Evolutionary conservation across 129 eudicot genomes (phyloP).

Genomic region (Centrapalus pauciflorus): DNA sequence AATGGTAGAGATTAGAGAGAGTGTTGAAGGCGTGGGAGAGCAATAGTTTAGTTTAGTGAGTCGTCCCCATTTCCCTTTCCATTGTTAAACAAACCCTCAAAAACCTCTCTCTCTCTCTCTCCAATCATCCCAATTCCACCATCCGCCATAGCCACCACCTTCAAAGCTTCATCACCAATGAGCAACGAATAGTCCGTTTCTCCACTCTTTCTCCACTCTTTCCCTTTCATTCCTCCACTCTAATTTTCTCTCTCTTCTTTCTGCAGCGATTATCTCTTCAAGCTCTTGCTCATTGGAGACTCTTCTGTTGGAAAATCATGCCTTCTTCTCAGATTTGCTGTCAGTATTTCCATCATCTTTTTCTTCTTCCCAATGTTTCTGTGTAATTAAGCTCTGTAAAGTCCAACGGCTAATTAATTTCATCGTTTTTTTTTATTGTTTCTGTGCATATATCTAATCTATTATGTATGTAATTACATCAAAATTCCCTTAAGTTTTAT

Average conservation of each 20-base stretch:
- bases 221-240: not conserved
- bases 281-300: slow-evolving; percentile 84
- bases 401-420: not conserved
- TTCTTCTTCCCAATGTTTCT: not conserved
- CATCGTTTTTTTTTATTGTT: not conserved
- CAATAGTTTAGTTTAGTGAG: too few relatives aligned
- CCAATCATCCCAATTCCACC: slow-evolving; percentile 8
- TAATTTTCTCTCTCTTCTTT: not conserved
- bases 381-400: not conserved
- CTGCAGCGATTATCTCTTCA: slow-evolving; percentile 85
- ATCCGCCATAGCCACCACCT: not conserved
- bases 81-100: slow-evolving; percentile 4
- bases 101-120: not conserved
- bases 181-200: slow-evolving; percentile 64
- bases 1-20: not conserved
- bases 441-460: not conserved
- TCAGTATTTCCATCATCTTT: slow-evolving; percentile 19
- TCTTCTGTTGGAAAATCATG: slow-evolving; percentile 98
- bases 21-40: slow-evolving; percentile 11
- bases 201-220: not conserved
- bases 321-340: slow-evolving; percentile 94
- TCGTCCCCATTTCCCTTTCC: not conserved
- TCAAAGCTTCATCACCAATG: slow-evolving; percentile 35
- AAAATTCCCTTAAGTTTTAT: not conserved
- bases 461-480: not conserved